Evolutionary conservation across 2,329 filamentous ascomycete genomes (phyloP).

Genomic region (Colletotrichum orchidophilum): DNA sequence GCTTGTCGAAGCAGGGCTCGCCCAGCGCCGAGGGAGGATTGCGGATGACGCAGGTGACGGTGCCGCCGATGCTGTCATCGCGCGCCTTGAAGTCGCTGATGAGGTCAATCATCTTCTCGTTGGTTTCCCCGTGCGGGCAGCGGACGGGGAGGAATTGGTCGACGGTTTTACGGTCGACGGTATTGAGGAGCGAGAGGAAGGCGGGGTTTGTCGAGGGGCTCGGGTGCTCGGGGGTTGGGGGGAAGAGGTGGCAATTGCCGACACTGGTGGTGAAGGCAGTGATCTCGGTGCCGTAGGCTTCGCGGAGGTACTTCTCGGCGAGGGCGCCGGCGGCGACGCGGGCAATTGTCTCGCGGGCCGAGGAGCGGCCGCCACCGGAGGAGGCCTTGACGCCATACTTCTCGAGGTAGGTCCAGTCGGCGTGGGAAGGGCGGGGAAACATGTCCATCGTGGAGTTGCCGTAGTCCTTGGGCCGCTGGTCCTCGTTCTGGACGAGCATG

Average conservation of each 20-base stretch:
- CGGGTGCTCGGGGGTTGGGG: slow-evolving; percentile 73
- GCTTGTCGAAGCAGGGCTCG: slow-evolving; percentile 94
- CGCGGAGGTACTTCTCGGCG: slow-evolving; percentile 88
- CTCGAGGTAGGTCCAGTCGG: slow-evolving; percentile 96
- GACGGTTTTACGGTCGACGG: slow-evolving; percentile 78
- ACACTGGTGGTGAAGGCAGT: slow-evolving; percentile 90
- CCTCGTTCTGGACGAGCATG: slow-evolving; percentile 88
- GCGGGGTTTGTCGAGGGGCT: slow-evolving; percentile 78
- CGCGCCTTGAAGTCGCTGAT: slow-evolving; percentile 82
- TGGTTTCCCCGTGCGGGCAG: slow-evolving; percentile 76
- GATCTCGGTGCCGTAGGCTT: slow-evolving; percentile 88
- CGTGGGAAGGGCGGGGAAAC: slow-evolving; percentile 91
- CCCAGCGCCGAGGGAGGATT: slow-evolving; percentile 87
- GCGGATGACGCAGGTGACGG: slow-evolving; percentile 91
- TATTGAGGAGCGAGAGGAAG: slow-evolving; percentile 79
- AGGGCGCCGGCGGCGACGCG: slow-evolving; percentile 92
- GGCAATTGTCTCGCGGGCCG: slow-evolving; percentile 94
- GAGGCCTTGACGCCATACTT: slow-evolving; percentile 96
- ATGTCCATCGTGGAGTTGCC: slow-evolving; percentile 88
- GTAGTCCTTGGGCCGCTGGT: slow-evolving; percentile 93
- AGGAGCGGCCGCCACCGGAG: slow-evolving; percentile 83
- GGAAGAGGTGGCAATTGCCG: slow-evolving; percentile 81
- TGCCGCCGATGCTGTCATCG: slow-evolving; percentile 91
- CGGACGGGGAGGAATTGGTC: slow-evolving; percentile 88
- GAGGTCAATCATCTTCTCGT: slow-evolving; percentile 77